Evolutionary conservation across 2,329 filamentous ascomycete genomes (phyloP).

Genomic region (Neopestalotiopsis sp.): DNA sequence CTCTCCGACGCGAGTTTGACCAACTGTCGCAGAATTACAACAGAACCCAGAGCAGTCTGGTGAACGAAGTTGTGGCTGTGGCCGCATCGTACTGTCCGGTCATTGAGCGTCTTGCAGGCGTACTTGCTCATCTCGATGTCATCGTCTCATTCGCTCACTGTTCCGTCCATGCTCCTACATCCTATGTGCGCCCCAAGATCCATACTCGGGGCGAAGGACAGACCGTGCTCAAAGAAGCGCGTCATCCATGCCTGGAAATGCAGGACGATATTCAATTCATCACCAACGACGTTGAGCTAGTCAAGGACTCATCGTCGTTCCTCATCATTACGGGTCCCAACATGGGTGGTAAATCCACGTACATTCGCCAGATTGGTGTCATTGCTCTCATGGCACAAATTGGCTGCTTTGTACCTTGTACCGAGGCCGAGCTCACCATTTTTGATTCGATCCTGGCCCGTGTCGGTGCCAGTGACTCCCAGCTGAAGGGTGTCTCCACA

Average conservation of each 20-base stretch:
- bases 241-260: slow-evolving; percentile 98
- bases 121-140: slow-evolving; percentile 93
- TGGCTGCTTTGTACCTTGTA: slow-evolving; percentile 93
- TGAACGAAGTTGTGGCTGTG: slow-evolving; percentile 90
- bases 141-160: slow-evolving; percentile 93
- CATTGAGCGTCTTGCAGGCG: slow-evolving; percentile 83
- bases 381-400: slow-evolving; percentile 97
- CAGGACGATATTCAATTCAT: slow-evolving; percentile 99
- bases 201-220: slow-evolving; percentile 86
- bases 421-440: slow-evolving; percentile 88
- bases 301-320: slow-evolving; percentile 82
- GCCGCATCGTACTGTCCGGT: slow-evolving; percentile 95
- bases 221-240: slow-evolving; percentile 88
- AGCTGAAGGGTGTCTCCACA: slow-evolving; percentile 96
- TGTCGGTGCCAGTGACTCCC: slow-evolving; percentile 93
- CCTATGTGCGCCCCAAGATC: slow-evolving; percentile 90
- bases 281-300: slow-evolving; percentile 90
- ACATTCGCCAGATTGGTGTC: slow-evolving; percentile 96
- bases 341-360: slow-evolving; percentile 99
- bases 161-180: slow-evolving; percentile 88
- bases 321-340: slow-evolving; percentile 97
- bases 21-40: slow-evolving; percentile 95
- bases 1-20: slow-evolving; percentile 87
- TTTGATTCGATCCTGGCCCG: slow-evolving; percentile 97
- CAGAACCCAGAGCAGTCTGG: slow-evolving; percentile 87